A percentile compares a stretch with the other conserved stretches of the same genome.
Conservation (phyloP, 148 eudicot genomes). For the Chenopodium quinoa region DNA sequence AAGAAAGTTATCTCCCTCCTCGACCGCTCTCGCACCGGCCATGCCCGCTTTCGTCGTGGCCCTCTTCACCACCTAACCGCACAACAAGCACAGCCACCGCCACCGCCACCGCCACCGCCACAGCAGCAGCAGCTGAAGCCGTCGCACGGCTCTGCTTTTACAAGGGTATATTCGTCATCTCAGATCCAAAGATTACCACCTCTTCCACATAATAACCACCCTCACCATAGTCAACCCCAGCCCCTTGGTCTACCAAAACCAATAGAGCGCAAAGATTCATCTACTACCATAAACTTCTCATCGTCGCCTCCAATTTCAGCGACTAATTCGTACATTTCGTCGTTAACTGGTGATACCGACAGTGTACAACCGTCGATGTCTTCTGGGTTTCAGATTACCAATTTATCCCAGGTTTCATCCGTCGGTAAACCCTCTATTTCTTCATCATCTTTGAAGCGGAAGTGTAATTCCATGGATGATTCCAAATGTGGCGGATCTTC, state of each 20-base stretch:
- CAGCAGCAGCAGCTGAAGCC: slow-evolving; percentile 27
- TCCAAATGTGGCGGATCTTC: slow-evolving; percentile 62
- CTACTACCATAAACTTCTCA: slow-evolving; percentile 60
- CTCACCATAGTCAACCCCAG: not conserved
- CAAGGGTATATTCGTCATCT: slow-evolving; percentile 35
- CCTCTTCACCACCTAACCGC: slow-evolving; percentile 32
- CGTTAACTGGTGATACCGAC: slow-evolving; percentile 72
- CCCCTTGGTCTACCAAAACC: slow-evolving; percentile 6
- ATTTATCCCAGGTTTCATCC: slow-evolving; percentile 65
- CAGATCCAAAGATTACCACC: slow-evolving; percentile 81
- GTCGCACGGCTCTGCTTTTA: slow-evolving; percentile 28
- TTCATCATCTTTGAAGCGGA: slow-evolving; percentile 58
- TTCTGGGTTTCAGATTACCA: slow-evolving; percentile 84
- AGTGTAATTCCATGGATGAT: slow-evolving; percentile 75
- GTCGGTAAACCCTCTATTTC: slow-evolving; percentile 72
- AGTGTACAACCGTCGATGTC: slow-evolving; percentile 68
- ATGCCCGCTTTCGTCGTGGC: slow-evolving; percentile 88
- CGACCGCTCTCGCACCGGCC: slow-evolving; percentile 74
- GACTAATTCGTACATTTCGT: slow-evolving; percentile 57
- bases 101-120: slow-evolving; percentile 14
- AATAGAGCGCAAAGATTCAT: slow-evolving; percentile 35
- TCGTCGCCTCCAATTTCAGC: slow-evolving; percentile 37
- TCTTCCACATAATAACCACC: slow-evolving; percentile 26
- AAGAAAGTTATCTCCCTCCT: slow-evolving; percentile 74
- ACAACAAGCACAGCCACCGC: slow-evolving; percentile 9